These are phyloP conservation scores for Pichia pseudocactophila DNA, from an alignment of 805 yeast genomes.

Conservation along the genomic window DNA sequence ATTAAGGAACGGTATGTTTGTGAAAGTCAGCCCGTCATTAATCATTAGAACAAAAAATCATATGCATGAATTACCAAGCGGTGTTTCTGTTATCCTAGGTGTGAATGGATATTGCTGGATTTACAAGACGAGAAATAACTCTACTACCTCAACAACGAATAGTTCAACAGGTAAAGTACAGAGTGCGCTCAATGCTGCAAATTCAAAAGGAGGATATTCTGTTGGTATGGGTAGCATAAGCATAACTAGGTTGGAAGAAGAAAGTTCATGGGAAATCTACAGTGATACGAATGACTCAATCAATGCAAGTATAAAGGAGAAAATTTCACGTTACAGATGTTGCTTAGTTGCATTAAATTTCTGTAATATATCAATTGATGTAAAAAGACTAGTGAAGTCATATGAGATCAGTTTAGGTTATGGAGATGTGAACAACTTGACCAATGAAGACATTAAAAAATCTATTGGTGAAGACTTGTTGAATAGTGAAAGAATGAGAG, in stretches of 20 bases:
- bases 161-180: constrained; percentile 21
- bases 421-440: constrained; percentile 58
- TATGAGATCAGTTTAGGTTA: constrained; percentile 86
- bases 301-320: constrained; percentile 49
- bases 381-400: constrained; percentile 65
- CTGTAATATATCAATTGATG: constrained; percentile 82
- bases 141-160: constrained; percentile 1
- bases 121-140: constrained; percentile 46
- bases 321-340: constrained; percentile 78
- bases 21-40: constrained; percentile 73
- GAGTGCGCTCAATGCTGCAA: constrained; percentile 28
- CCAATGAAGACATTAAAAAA: constrained; percentile 66
- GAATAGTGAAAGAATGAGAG: constrained; percentile 68
- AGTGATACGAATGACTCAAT: constrained; percentile 81
- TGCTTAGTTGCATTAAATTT: constrained; percentile 75
- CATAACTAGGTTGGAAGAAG: constrained; percentile 80
- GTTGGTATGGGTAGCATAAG: constrained; percentile 55
- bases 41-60: constrained; percentile 83
- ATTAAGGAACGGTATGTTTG: constrained; percentile 79
- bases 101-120: constrained; percentile 95
- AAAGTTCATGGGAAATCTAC: constrained; percentile 88
- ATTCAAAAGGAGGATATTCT: constrained; percentile 29
- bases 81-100: constrained; percentile 81
- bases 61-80: constrained; percentile 86
- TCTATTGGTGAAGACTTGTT: constrained; percentile 65